Evolutionary conservation across 495 filamentous ascomycete genomes (phyloP).

Genomic region (Tuber indicum): DNA sequence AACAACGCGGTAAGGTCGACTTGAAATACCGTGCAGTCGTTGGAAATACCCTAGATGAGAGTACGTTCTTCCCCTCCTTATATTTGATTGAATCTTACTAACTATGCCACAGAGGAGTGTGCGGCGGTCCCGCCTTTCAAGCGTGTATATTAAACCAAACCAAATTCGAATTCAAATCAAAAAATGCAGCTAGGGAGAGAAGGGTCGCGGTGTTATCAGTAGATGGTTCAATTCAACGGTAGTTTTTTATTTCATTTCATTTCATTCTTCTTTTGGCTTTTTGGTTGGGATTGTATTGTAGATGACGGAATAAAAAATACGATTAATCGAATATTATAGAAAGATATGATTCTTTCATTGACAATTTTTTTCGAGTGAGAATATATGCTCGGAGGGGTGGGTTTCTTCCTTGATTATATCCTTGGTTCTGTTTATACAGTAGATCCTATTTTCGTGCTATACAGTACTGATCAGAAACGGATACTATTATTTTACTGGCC

Average conservation of each 20-base stretch:
- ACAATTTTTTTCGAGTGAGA: background rate
- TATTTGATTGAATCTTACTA: background rate
- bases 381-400: background rate
- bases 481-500: background rate
- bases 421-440: background rate
- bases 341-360: background rate
- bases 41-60: constrained; percentile 72
- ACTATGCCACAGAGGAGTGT: constrained; percentile 55
- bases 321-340: background rate
- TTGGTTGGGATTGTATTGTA: background rate
- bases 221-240: background rate
- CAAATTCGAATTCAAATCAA: background rate
- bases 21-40: constrained; percentile 72
- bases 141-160: constrained; percentile 61
- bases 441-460: background rate
- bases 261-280: background rate
- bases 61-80: constrained; percentile 6
- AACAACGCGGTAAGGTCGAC: constrained; percentile 70
- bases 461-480: background rate
- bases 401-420: background rate
- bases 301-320: background rate
- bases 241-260: background rate
- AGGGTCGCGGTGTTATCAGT: background rate
- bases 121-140: constrained; percentile 81
- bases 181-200: background rate